Evolutionary conservation across 495 filamentous ascomycete genomes (phyloP).

Genomic region (Penicillium paxilli): DNA sequence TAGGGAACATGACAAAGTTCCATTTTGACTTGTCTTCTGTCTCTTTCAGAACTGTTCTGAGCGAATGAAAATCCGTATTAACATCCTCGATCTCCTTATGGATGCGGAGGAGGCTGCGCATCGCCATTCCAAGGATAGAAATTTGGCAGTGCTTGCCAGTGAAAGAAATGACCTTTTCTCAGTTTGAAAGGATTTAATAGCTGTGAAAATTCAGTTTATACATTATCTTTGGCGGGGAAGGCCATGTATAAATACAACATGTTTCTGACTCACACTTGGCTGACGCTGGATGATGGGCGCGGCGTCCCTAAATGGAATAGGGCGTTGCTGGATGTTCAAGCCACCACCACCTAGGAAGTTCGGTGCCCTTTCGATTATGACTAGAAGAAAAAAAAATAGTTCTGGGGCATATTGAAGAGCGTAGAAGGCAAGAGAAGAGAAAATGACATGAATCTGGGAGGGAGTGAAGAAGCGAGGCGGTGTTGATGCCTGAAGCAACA

Average conservation of each 20-base stretch:
- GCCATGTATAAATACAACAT: background rate
- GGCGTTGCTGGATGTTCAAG: background rate
- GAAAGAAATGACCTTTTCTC: background rate
- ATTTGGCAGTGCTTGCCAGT: background rate
- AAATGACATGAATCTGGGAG: too few species aligned
- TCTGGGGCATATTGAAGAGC: too few species aligned
- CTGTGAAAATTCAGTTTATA: too few species aligned
- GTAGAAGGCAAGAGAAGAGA: too few species aligned
- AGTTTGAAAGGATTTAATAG: background rate
- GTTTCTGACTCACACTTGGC: background rate
- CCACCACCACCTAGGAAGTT: too few species aligned
- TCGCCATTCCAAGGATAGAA: background rate
- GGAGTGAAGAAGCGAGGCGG: too few species aligned
- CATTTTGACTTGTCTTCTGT: slow-evolving; percentile 8
- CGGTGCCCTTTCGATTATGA: too few species aligned
- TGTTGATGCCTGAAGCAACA: too few species aligned
- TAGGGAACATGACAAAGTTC: slow-evolving; percentile 10
- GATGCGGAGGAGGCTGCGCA: slow-evolving; percentile 1
- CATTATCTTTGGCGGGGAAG: too few species aligned
- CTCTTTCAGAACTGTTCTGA: slow-evolving; percentile 5
- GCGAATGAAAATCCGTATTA: slow-evolving; percentile 7
- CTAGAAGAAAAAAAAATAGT: too few species aligned
- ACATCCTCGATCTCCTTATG: slow-evolving; percentile 7
- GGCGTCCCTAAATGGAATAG: background rate
- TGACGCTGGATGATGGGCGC: background rate